These are phyloP conservation scores for Ricinus communis DNA, from an alignment of 345 rosid genomes.

Conservation along the genomic window DNA sequence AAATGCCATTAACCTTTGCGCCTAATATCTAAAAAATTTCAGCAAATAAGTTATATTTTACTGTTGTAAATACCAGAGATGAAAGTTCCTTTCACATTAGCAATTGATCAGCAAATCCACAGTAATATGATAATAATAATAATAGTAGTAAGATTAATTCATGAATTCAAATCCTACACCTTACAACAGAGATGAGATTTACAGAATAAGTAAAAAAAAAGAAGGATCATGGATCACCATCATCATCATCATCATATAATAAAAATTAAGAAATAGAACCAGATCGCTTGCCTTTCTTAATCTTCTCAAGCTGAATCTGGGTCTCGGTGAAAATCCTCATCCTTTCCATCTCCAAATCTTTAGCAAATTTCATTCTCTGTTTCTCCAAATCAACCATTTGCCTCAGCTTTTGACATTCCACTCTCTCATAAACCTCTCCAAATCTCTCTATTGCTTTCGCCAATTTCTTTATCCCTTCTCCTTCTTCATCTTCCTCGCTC, in stretches of 20 bases:
- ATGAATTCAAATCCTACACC: slow-evolving; percentile 14
- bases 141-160: background rate
- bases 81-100: slow-evolving; percentile 6
- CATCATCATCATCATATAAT: no score
- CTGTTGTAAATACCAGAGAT: background rate
- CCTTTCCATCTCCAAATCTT: slow-evolving; percentile 95
- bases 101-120: slow-evolving; percentile 16
- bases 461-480: slow-evolving; percentile 55
- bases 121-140: slow-evolving; percentile 14
- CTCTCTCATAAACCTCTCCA: slow-evolving; percentile 79
- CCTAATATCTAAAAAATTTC: no score
- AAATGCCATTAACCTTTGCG: no score
- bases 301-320: slow-evolving; percentile 86
- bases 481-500: slow-evolving; percentile 31
- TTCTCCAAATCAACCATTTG: slow-evolving; percentile 98
- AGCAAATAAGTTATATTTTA: background rate
- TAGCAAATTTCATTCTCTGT: slow-evolving; percentile 93
- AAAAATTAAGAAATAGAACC: slow-evolving; percentile 23
- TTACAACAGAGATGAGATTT: slow-evolving; percentile 20
- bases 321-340: slow-evolving; percentile 91
- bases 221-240: background rate
- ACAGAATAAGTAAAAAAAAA: slow-evolving; percentile 6
- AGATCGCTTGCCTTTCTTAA: slow-evolving; percentile 62
- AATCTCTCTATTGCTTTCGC: slow-evolving; percentile 80
- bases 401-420: slow-evolving; percentile 81